Conservation (phyloP, 148 eudicot species). For the Cornus florida region DNA sequence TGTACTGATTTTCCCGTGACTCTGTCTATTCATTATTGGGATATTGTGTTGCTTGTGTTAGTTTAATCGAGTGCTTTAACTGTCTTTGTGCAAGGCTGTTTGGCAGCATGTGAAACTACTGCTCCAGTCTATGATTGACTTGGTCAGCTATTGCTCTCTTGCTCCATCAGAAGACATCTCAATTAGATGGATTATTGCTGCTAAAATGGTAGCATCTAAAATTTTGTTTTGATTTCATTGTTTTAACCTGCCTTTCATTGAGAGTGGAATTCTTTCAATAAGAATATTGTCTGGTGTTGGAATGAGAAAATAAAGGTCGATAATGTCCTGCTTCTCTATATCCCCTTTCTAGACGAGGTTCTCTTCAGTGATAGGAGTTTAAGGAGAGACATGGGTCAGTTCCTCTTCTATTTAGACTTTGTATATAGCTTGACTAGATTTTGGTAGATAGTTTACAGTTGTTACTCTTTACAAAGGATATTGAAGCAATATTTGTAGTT, state of each 20-base stretch:
- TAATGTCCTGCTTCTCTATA: no score
- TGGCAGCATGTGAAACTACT: background rate
- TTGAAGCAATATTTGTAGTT: background rate
- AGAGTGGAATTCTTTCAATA: no score
- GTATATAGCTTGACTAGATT: background rate
- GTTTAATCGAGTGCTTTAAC: background rate
- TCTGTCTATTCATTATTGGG: background rate
- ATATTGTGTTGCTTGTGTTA: background rate
- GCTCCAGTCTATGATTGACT: background rate
- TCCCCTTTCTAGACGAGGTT: background rate
- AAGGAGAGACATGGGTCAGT: background rate
- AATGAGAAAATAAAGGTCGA: no score
- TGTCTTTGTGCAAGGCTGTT: background rate
- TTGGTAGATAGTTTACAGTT: no score
- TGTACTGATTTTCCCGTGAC: background rate
- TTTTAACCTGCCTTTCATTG: no score
- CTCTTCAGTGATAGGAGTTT: background rate
- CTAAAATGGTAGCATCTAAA: background rate
- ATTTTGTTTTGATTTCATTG: no score
- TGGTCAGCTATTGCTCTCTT: background rate
- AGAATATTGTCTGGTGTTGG: no score
- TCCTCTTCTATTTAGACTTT: background rate
- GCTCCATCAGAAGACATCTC: background rate
- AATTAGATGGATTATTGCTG: background rate
- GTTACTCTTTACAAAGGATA: no score